Percentiles rank a stretch among this genome's conserved stretches.
phyloP scores from a whole-genome alignment of 352 stramenopile species.

The Pythium oligandrum region DNA sequence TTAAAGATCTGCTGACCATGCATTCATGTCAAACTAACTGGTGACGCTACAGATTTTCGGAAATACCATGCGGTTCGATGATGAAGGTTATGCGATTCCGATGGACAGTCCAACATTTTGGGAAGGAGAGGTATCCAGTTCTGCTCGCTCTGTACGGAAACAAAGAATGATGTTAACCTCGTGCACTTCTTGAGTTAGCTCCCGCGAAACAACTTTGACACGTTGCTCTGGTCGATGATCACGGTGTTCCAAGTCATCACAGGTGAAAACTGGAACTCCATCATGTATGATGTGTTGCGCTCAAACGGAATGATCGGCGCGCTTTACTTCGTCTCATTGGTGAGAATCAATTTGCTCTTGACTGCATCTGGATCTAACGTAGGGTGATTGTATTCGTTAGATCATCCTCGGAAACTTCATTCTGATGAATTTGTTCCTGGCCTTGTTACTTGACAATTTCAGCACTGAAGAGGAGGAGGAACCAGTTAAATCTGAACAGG shows the following conservation, averaged over 20 bases:
- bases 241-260: slow-evolving; percentile 94
- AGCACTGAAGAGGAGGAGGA: slow-evolving; percentile 53
- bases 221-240: slow-evolving; percentile 66
- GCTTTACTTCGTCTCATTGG: slow-evolving; percentile 87
- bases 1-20: slow-evolving; percentile 1
- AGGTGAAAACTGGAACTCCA: slow-evolving; percentile 92
- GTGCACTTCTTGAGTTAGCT: slow-evolving; percentile 25
- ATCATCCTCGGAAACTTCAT: slow-evolving; percentile 90
- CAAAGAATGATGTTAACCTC: background rate
- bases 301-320: slow-evolving; percentile 56
- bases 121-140: slow-evolving; percentile 35
- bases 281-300: slow-evolving; percentile 92
- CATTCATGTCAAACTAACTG: too few relatives aligned
- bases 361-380: background rate
- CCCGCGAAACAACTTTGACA: slow-evolving; percentile 87
- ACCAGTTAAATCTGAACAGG: slow-evolving; percentile 31
- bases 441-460: slow-evolving; percentile 91
- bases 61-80: slow-evolving; percentile 92
- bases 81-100: slow-evolving; percentile 51
- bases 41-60: slow-evolving; percentile 79
- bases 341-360: slow-evolving; percentile 14
- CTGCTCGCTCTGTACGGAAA: background rate
- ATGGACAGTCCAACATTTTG: slow-evolving; percentile 52
- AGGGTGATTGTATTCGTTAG: slow-evolving; percentile 15
- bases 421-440: slow-evolving; percentile 93